Evolutionary conservation across 495 filamentous ascomycete species (phyloP).

Genomic region (Lasiosphaeria ovina): DNA sequence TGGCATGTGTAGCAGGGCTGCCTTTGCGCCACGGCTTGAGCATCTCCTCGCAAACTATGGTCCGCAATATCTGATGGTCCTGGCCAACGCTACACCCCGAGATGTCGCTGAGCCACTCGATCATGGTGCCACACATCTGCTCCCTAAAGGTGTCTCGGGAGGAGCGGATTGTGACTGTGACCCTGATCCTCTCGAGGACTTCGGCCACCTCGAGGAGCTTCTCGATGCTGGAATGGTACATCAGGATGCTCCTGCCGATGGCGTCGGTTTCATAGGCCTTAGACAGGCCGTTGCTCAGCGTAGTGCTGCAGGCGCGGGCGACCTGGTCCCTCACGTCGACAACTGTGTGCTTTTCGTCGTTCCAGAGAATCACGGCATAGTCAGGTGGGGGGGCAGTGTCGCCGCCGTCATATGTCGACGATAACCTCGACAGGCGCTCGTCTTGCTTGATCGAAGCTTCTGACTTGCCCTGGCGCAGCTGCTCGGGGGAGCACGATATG

Average conservation of each 20-base stretch:
- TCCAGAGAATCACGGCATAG: conserved; percentile 90
- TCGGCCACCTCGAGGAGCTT: conserved; percentile 71
- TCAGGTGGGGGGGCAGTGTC: conserved; percentile 57
- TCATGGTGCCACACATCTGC: conserved; percentile 97
- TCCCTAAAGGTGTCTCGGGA: conserved; percentile 92
- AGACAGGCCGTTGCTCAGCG: conserved; percentile 62
- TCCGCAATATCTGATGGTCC: conserved; percentile 76
- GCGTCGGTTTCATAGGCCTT: conserved; percentile 85
- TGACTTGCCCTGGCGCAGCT: conserved; percentile 81
- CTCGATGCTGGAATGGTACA: conserved; percentile 67
- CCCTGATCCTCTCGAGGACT: conserved; percentile 90
- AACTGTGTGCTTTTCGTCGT: conserved; percentile 97
- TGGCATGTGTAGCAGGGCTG: conserved; percentile 77
- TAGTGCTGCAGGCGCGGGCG: conserved; percentile 78
- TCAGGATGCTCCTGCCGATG: conserved; percentile 78
- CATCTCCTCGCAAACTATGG: conserved; percentile 84
- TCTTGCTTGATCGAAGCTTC: conserved; percentile 75
- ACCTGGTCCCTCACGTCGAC: conserved; percentile 88
- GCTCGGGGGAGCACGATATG: conserved; percentile 94
- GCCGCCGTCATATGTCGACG: conserved; percentile 67
- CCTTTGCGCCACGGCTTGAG: conserved; percentile 82
- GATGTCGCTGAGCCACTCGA: conserved; percentile 94
- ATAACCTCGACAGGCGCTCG: conserved; percentile 74
- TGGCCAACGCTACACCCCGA: conserved; percentile 80
- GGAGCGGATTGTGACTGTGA: conserved; percentile 92